Evolutionary conservation across 2,329 filamentous ascomycete genomes (phyloP).

Genomic region (Diaporthe vexans): DNA sequence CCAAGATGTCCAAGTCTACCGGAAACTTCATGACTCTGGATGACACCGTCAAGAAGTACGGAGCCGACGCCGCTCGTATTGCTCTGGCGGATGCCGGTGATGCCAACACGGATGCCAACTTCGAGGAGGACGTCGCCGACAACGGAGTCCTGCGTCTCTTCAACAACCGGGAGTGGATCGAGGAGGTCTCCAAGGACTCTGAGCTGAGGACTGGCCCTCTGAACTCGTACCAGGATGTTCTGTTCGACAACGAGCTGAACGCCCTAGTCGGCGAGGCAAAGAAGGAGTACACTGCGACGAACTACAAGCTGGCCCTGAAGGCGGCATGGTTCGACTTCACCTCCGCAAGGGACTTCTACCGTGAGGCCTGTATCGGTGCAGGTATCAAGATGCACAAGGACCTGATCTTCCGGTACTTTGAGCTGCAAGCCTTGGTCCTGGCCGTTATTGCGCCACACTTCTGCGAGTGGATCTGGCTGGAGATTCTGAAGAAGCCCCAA

Average conservation of each 20-base stretch:
- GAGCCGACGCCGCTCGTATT: constrained; percentile 78
- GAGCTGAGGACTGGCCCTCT: constrained; percentile 82
- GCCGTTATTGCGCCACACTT: constrained; percentile 92
- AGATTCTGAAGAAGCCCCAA: constrained; percentile 82
- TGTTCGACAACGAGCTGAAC: constrained; percentile 96
- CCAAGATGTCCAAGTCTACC: constrained; percentile 99
- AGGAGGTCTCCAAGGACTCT: constrained; percentile 81
- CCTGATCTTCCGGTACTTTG: constrained; percentile 83
- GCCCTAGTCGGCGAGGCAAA: constrained; percentile 82
- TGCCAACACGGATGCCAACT: constrained; percentile 95
- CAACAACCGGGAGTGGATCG: constrained; percentile 87
- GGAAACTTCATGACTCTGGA: constrained; percentile 96
- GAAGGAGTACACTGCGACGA: constrained; percentile 82
- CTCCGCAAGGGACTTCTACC: constrained; percentile 90
- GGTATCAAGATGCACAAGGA: constrained; percentile 90
- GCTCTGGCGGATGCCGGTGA: constrained; percentile 81
- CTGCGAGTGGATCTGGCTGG: constrained; percentile 93
- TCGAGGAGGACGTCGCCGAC: constrained; percentile 95
- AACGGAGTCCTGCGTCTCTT: constrained; percentile 89
- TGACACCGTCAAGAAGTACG: constrained; percentile 90
- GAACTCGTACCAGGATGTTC: constrained; percentile 84
- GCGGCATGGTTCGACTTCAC: constrained; percentile 91
- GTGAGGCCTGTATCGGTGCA: constrained; percentile 82
- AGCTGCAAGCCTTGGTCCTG: constrained; percentile 87
- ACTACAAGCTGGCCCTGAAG: constrained; percentile 91